Conservation (phyloP, 176 grass and related monocot genomes). For the Oryza glaberrima region DNA sequence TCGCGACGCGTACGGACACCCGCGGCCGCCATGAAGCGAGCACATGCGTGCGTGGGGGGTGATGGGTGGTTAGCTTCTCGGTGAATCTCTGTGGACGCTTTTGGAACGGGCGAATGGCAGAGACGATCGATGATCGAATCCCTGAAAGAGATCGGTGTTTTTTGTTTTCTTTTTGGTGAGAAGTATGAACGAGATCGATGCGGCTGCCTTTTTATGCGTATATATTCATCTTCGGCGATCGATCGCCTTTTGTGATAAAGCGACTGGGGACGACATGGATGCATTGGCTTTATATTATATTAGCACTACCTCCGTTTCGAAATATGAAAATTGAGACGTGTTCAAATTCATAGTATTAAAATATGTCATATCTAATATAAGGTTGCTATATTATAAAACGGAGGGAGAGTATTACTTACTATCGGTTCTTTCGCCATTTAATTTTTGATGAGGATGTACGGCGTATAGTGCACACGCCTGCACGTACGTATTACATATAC, state of each 20-base stretch:
- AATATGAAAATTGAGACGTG: too few species aligned
- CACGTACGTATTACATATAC: not conserved
- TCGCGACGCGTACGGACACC: conserved; percentile 47
- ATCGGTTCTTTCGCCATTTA: too few species aligned
- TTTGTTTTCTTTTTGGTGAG: too few species aligned
- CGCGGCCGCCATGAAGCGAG: conserved; percentile 49
- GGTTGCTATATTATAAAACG: too few species aligned
- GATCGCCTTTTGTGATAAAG: conserved; percentile 17
- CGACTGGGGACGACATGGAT: conserved; percentile 20
- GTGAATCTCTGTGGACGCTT: conserved; percentile 36
- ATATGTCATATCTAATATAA: too few species aligned
- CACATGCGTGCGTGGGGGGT: conserved; percentile 14
- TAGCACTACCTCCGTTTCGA: too few species aligned
- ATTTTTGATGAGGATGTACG: too few species aligned
- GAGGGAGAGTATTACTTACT: too few species aligned
- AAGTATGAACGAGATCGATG: not conserved
- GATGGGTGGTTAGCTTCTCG: conserved; percentile 35
- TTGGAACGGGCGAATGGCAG: not conserved
- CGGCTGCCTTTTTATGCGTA: conserved; percentile 47
- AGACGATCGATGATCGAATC: not conserved
- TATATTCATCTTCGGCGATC: conserved; percentile 33
- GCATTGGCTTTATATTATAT: not conserved
- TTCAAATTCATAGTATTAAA: too few species aligned
- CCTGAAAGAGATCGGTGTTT: not conserved
- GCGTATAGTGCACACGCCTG: not conserved